Conservation (phyloP, 1,284 basidiomycete genomes). For the Coniferiporia sulphurascens region DNA sequence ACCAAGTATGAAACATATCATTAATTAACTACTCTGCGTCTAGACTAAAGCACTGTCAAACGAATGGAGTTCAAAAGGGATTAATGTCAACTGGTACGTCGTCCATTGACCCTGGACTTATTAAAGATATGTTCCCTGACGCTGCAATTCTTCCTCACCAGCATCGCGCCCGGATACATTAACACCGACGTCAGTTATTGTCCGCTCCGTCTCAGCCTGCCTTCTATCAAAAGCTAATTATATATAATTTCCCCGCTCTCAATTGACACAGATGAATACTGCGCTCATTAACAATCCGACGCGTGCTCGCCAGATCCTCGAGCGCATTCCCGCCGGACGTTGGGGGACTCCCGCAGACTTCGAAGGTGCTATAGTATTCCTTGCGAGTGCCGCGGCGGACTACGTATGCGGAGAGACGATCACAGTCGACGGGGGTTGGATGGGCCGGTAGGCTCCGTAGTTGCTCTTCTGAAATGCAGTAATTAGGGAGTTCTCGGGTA, state of each 20-base stretch:
- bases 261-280: slow-evolving; percentile 58
- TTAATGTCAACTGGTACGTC: slow-evolving; percentile 42
- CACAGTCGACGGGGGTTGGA: slow-evolving; percentile 63
- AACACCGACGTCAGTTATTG: slow-evolving; percentile 76
- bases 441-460: background rate
- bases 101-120: background rate
- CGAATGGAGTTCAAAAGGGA: slow-evolving; percentile 47
- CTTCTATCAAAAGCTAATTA: slow-evolving; percentile 19
- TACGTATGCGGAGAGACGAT: slow-evolving; percentile 88
- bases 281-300: slow-evolving; percentile 69
- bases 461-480: no score
- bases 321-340: slow-evolving; percentile 86
- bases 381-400: slow-evolving; percentile 81
- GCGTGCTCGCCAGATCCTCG: slow-evolving; percentile 83
- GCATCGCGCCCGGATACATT: slow-evolving; percentile 89
- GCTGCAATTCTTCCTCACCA: slow-evolving; percentile 34
- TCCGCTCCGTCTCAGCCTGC: no score
- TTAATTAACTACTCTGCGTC: background rate
- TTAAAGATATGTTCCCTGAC: slow-evolving; percentile 28
- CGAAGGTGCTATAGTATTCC: slow-evolving; percentile 86
- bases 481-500: no score
- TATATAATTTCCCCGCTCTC: slow-evolving; percentile 12
- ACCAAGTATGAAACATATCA: background rate
- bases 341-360: slow-evolving; percentile 91
- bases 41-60: slow-evolving; percentile 31